Conservation (phyloP, 768 basidiomycete genomes). For the Xerocomus spinulosus region DNA sequence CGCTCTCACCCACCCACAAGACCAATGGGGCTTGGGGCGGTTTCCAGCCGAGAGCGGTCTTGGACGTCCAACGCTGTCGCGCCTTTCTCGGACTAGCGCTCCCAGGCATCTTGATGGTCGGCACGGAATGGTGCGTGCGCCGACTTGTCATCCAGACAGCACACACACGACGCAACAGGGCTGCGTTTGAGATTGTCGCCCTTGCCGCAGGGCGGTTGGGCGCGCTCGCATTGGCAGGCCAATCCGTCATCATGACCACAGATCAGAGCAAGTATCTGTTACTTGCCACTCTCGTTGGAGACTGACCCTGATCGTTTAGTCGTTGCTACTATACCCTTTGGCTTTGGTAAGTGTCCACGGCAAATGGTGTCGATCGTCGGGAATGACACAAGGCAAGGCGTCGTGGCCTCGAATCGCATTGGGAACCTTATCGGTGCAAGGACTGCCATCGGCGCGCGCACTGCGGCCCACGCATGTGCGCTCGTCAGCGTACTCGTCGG, state of each 20-base stretch:
- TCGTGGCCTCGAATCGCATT: conserved; percentile 67
- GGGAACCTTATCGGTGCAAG: conserved; percentile 68
- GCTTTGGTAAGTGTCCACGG: conserved; percentile 43
- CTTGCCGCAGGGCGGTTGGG: conserved; percentile 71
- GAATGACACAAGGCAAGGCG: conserved; percentile 34
- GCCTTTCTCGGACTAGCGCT: conserved; percentile 62
- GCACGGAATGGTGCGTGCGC: conserved; percentile 64
- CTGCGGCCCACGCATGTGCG: conserved; percentile 59
- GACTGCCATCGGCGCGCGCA: conserved; percentile 47
- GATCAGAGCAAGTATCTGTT: conserved; percentile 53
- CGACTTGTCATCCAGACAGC: background rate
- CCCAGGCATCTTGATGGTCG: conserved; percentile 77
- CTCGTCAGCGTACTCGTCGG: conserved; percentile 60
- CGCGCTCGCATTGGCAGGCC: conserved; percentile 62
- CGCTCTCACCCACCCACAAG: conserved; percentile 47
- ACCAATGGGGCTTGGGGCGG: conserved; percentile 65
- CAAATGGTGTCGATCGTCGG: background rate
- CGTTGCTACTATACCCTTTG: conserved; percentile 71
- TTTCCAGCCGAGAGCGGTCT: conserved; percentile 39
- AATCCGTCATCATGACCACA: conserved; percentile 76
- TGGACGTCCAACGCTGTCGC: conserved; percentile 48
- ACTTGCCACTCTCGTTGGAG: background rate
- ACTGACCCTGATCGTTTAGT: conserved; percentile 35
- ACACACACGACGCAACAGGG: conserved; percentile 41
- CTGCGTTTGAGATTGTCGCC: conserved; percentile 79